Conservation (phyloP, 495 filamentous ascomycete species). For the Hypoxylon rickii region DNA sequence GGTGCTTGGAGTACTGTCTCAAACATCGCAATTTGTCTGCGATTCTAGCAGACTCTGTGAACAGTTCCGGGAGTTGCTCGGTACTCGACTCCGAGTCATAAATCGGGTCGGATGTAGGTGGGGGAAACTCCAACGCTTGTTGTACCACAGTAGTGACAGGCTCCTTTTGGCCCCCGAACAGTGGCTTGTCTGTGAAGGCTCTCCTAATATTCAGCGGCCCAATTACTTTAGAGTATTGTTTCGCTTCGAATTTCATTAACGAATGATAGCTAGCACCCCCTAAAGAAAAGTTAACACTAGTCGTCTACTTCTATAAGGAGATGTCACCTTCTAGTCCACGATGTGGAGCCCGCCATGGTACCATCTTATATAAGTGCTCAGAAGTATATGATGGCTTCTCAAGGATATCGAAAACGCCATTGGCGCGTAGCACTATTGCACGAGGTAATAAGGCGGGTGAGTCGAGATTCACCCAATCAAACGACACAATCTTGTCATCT, state of each 20-base stretch:
- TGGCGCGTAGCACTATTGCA: constrained; percentile 68
- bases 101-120: constrained; percentile 31
- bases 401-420: constrained; percentile 68
- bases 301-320: not conserved
- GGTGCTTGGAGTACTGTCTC: constrained; percentile 39
- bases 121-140: constrained; percentile 34
- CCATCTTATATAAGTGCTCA: constrained; percentile 53
- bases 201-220: constrained; percentile 50
- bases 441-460: constrained; percentile 64
- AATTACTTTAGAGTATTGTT: constrained; percentile 47
- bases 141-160: constrained; percentile 41
- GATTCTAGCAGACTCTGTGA: constrained; percentile 38
- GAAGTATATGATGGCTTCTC: constrained; percentile 62
- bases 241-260: constrained; percentile 51
- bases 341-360: constrained; percentile 52
- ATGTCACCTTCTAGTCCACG: constrained; percentile 50
- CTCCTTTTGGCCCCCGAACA: constrained; percentile 51
- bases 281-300: constrained; percentile 31
- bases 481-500: constrained; percentile 75
- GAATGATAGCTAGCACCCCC: constrained; percentile 50
- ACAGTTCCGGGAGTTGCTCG: constrained; percentile 30
- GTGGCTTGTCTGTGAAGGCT: constrained; percentile 44
- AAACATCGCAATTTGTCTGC: constrained; percentile 47
- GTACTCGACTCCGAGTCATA: constrained; percentile 34
- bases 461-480: constrained; percentile 78